These are phyloP conservation scores for Alisma plantagoaquatica DNA, from an alignment of 106 monocot genomes.

Conservation along the genomic window DNA sequence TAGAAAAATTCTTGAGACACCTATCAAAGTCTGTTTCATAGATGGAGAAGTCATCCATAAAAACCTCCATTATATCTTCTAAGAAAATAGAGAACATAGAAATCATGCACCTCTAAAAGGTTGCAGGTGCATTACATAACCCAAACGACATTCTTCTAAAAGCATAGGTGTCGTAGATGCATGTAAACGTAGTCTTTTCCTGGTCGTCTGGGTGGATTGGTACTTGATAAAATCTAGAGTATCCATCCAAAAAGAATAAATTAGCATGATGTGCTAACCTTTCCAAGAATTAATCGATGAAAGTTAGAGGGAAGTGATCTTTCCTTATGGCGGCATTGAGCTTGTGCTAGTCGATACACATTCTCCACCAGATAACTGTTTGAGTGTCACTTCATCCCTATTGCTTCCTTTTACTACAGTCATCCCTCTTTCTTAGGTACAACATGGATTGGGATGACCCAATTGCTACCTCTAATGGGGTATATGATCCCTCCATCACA, in stretches of 20 bases:
- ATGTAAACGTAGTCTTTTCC: neutral
- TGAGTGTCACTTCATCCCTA: too few relatives aligned
- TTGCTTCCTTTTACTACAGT: neutral
- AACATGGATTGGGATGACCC: neutral
- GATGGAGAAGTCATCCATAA: slow-evolving; percentile 3
- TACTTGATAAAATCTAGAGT: neutral
- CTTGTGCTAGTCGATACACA: neutral
- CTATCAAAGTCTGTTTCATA: neutral
- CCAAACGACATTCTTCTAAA: neutral
- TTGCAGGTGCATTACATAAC: neutral
- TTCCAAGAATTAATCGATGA: neutral
- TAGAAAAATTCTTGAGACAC: neutral
- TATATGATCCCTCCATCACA: neutral
- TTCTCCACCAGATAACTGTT: neutral
- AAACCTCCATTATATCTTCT: neutral
- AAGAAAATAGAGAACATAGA: neutral
- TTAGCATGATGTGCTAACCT: neutral
- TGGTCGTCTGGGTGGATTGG: neutral
- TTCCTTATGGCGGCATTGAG: neutral
- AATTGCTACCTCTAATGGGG: neutral
- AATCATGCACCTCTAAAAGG: slow-evolving; percentile 2
- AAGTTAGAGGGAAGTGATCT: neutral
- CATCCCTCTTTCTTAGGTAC: neutral
- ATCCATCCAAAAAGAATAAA: neutral
- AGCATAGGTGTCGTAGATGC: neutral